Base-by-base conservation (phyloP, 75 land plant species). In the Selaginella tamariscina region DNA sequence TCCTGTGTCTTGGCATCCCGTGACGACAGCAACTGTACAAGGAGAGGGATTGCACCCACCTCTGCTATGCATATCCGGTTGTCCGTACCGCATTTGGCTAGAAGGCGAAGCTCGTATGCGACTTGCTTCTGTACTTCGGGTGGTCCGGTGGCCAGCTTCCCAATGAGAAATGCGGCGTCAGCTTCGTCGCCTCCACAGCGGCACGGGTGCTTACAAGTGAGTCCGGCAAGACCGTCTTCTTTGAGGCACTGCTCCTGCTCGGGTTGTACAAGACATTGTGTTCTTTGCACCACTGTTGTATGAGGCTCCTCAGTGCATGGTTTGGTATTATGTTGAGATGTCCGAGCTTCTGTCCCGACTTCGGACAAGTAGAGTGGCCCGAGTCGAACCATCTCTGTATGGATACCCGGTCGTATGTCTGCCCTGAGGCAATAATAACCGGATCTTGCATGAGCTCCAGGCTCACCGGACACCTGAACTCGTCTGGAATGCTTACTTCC, bases 391-490 rank as follows among this genome's bases (percentile, higher is more conserved):
- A 86, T 56, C 76, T 71, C 20, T 67, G 62, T 29, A 86, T 86
- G 5, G 86, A 84, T 30, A 31, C 49, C 15, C 86, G 68, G 56
- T 89, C 94, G 56, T 89, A 89, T 0, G 87, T 86, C 21, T 89
- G 91, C 15, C 93, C 93, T 0, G 89, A 75, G 1, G 86, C 63
- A 2, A 88, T 66, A 55, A 84, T 81, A 54, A 88, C 92, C 0
- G 92, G 92, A 21, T 88, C 92, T 33, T 49, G 68, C 86, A 88
- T 88, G 67, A 88, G 49, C 68, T 88, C 92, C 9, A 86, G 82
- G 0, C 86, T 71, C 55, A 88, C 81, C 8, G 92, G 86, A 68
- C 92, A 88, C 27, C 73, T 54, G 68, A 73, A 86, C 33, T 86
- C 92, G 31, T 81, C 84, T 20, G 92, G 92, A 15, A 84, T 62